These are phyloP conservation scores for Phialocephala sp. DNA, from an alignment of 2,329 filamentous ascomycete species.

Conservation along the genomic window DNA sequence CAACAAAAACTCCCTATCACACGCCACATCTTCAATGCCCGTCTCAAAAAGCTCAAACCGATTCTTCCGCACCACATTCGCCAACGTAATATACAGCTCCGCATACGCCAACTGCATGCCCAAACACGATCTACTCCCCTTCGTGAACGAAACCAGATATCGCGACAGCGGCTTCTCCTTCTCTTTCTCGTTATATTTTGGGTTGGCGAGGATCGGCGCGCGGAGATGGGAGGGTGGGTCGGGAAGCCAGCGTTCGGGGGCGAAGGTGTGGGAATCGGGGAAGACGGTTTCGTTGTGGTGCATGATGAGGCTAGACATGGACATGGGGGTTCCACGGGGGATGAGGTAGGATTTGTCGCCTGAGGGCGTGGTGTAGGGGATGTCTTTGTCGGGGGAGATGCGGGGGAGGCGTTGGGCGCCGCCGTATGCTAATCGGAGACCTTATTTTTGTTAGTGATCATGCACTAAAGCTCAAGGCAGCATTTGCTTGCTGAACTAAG, in stretches of 20 bases:
- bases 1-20: conserved; percentile 11
- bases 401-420: conserved; percentile 33
- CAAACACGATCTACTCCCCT: conserved; percentile 22
- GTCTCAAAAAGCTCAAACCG: conserved; percentile 13
- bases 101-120: conserved; percentile 25
- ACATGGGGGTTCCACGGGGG: conserved; percentile 19
- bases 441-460: neutral
- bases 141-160: conserved; percentile 18
- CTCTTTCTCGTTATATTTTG: neutral
- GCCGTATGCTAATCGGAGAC: conserved; percentile 34
- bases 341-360: conserved; percentile 18
- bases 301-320: conserved; percentile 16
- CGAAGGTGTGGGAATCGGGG: conserved; percentile 19
- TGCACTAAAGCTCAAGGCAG: neutral
- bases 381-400: conserved; percentile 33
- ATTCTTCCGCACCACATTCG: conserved; percentile 16
- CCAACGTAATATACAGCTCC: conserved; percentile 20
- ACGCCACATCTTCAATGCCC: neutral
- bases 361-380: conserved; percentile 16
- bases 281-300: conserved; percentile 26
- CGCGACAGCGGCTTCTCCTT: conserved; percentile 2
- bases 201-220: neutral
- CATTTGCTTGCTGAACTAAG: conserved; percentile 16
- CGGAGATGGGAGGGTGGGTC: neutral
- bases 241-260: conserved; percentile 22